Evolutionary conservation across 495 filamentous ascomycete genomes (phyloP).

Genomic region (Aspergillus baeticus): DNA sequence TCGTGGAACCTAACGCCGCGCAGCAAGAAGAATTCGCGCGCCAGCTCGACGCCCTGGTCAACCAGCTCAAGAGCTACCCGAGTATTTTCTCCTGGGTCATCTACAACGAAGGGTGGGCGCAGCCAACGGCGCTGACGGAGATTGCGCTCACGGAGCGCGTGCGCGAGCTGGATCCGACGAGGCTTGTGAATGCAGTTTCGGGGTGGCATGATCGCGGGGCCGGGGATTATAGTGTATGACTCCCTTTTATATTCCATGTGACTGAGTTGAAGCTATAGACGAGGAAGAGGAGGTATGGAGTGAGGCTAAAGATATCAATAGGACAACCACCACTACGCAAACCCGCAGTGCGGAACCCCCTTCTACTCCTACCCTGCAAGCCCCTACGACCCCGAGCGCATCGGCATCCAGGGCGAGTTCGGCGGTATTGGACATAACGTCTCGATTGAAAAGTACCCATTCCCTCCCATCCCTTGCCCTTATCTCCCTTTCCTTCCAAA

Average conservation of each 20-base stretch:
- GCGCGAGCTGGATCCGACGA: constrained; percentile 55
- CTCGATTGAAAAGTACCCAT: constrained; percentile 45
- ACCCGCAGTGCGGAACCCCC: constrained; percentile 67
- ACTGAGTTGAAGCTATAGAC: too few species aligned
- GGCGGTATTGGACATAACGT: constrained; percentile 65
- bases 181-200: constrained; percentile 57
- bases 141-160: constrained; percentile 53
- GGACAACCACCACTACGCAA: constrained; percentile 73
- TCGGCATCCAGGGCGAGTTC: constrained; percentile 68
- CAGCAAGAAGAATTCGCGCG: constrained; percentile 61
- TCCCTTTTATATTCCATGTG: background rate
- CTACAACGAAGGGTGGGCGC: constrained; percentile 74
- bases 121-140: constrained; percentile 52
- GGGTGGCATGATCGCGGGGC: constrained; percentile 64
- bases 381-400: constrained; percentile 58
- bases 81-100: constrained; percentile 60
- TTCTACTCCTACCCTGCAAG: constrained; percentile 55
- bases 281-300: too few species aligned
- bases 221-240: constrained; percentile 52
- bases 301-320: constrained; percentile 9
- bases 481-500: background rate
- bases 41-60: constrained; percentile 58
- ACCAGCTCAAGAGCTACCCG: constrained; percentile 61
- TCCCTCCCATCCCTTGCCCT: background rate
- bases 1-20: constrained; percentile 37